Base-by-base conservation (phyloP, 139 green algal genomes). In the Gonium pectorale region DNA sequence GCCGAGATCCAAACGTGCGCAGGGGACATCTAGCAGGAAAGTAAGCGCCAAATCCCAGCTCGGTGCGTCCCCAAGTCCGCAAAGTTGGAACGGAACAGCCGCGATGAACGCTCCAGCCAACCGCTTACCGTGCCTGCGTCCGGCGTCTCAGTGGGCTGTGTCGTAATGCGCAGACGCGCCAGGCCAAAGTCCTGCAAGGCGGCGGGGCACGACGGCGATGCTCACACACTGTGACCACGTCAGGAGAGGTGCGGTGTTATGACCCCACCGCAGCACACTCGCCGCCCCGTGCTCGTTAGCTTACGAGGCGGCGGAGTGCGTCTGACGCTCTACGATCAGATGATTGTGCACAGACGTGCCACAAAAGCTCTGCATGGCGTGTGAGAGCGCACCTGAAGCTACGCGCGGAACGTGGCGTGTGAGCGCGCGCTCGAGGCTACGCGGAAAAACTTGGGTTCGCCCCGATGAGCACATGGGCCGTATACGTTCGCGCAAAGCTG, bases 41-140 rank as follows among this genome's bases (percentile, higher is more conserved):
- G 17, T 33, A 29, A 8, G 54, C 54, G 15, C 13, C 19, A 8
- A 21, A 5, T 5, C 54, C 13, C 54, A 21, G 22, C 5, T 64
- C 54, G 22, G 19, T 19, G 22, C 54, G 54, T 29, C 54, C 15
- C 54, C 54, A n/a, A n/a, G n/a, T n/a, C n/a, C n/a, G n/a, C n/a
- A n/a, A n/a, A n/a, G n/a, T n/a, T n/a, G n/a, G n/a, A n/a, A n/a
- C n/a, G n/a, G n/a, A n/a, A n/a, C 19, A 24, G 49, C 49, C 49
- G 49, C 49, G 49, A 17, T 17, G 15, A 59, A 17, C 49, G 15
- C 49, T 26, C 22, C 56, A 17, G 31, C 8, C 31, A 41, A 11
- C 8, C 62, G 6, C 64, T 71, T 37, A 71, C 64, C 64, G 64
- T 71, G 64, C 64, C 64, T 17, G 64, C 64, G 4, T 49, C 64